Conservation (phyloP, 2,329 filamentous ascomycete genomes). For the Alternaria sp. region DNA sequence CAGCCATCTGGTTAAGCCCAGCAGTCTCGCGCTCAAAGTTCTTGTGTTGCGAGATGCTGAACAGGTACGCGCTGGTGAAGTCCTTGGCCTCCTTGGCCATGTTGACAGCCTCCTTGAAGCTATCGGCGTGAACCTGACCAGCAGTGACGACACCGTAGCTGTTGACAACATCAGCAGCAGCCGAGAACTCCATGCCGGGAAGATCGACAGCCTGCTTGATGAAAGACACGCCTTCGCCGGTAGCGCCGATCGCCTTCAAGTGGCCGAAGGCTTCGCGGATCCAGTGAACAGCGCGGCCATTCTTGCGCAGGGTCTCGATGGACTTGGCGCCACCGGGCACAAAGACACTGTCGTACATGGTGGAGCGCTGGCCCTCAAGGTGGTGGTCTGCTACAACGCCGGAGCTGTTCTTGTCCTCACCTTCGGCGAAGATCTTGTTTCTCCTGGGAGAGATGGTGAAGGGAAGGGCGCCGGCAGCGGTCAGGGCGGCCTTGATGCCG, state of each 20-base stretch:
- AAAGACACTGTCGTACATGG: slow-evolving; percentile 81
- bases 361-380: slow-evolving; percentile 78
- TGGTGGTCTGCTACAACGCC: slow-evolving; percentile 75
- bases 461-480: slow-evolving; percentile 68
- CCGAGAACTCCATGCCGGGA: slow-evolving; percentile 57
- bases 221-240: slow-evolving; percentile 72
- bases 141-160: slow-evolving; percentile 81
- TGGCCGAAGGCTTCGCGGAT: slow-evolving; percentile 82
- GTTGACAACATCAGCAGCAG: slow-evolving; percentile 62
- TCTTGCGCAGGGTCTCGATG: slow-evolving; percentile 68
- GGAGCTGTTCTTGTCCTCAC: slow-evolving; percentile 59
- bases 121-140: slow-evolving; percentile 58
- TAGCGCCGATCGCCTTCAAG: slow-evolving; percentile 78
- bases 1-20: slow-evolving; percentile 69
- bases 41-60: slow-evolving; percentile 72
- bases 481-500: slow-evolving; percentile 68
- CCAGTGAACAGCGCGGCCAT: slow-evolving; percentile 77
- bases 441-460: slow-evolving; percentile 75
- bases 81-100: slow-evolving; percentile 71
- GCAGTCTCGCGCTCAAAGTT: slow-evolving; percentile 77
- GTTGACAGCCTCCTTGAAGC: slow-evolving; percentile 65
- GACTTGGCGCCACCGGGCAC: slow-evolving; percentile 73
- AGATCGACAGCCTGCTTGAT: slow-evolving; percentile 58
- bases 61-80: slow-evolving; percentile 75
- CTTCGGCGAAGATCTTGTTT: slow-evolving; percentile 68